Evolutionary conservation across 164 flowering plant species (phyloP).

Genomic region (Akebia trifoliata): DNA sequence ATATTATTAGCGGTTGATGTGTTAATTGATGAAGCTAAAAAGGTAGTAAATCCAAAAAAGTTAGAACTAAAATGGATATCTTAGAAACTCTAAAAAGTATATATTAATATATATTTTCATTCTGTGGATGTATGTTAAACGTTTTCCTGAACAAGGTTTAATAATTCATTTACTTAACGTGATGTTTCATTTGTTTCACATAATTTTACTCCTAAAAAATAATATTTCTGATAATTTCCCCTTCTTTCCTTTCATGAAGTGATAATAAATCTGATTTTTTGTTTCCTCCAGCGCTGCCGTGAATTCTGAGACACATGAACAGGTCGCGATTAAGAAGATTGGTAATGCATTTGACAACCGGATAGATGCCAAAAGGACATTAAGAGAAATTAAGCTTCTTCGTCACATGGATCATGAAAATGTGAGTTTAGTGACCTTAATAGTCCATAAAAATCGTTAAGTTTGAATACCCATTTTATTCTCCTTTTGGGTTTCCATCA

Average conservation of each 20-base stretch:
- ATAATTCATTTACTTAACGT: no score
- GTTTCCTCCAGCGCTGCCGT: conserved; percentile 64
- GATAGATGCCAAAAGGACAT: conserved; percentile 89
- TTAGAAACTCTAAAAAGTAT: no score
- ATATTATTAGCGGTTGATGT: no score
- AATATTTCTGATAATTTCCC: no score
- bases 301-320: conserved; percentile 78
- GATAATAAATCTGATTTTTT: background rate
- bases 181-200: no score
- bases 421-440: conserved; percentile 6
- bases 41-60: no score
- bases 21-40: no score
- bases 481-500: background rate
- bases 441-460: background rate
- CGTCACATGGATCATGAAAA: conserved; percentile 24
- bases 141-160: no score
- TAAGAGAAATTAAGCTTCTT: conserved; percentile 93
- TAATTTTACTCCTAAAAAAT: no score
- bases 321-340: conserved; percentile 93
- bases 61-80: no score
- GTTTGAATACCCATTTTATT: background rate
- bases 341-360: conserved; percentile 93
- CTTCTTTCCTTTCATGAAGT: background rate
- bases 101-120: no score
- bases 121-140: no score